A percentile compares a stretch with the other conserved stretches of the same genome.
These are phyloP conservation scores for Nothophaeocryptopus gaeumannii DNA, from an alignment of 2,329 filamentous ascomycete species.

Conservation along the genomic window DNA sequence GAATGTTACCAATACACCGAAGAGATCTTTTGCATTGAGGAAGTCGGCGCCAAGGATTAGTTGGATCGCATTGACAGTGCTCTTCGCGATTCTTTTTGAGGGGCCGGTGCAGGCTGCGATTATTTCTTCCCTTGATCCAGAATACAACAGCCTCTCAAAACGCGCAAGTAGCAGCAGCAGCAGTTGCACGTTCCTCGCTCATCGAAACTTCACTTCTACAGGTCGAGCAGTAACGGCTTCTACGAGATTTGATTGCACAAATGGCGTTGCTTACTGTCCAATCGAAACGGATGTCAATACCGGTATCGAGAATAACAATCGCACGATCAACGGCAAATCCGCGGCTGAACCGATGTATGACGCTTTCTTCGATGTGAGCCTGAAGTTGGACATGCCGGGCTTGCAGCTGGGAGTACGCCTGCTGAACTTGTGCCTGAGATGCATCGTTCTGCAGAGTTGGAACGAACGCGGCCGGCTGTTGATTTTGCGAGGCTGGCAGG, in stretches of 20 bases:
- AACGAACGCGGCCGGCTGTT: no score
- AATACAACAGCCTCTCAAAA: not conserved
- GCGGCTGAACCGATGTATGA: constrained; percentile 16
- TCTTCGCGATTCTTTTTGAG: constrained; percentile 9
- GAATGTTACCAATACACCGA: constrained; percentile 5
- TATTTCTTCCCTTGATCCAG: constrained; percentile 7
- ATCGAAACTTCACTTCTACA: constrained; percentile 7
- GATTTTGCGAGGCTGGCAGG: no score
- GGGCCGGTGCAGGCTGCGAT: constrained; percentile 5
- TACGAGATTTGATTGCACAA: not conserved
- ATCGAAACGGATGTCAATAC: constrained; percentile 5
- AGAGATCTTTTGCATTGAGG: not conserved
- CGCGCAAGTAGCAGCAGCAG: constrained; percentile 7
- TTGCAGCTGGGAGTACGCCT: no score
- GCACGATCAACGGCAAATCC: constrained; percentile 15
- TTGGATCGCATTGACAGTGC: constrained; percentile 5
- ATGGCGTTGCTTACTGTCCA: not conserved
- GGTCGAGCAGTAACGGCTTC: not conserved
- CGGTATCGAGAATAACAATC: constrained; percentile 12
- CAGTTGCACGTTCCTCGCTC: constrained; percentile 7
- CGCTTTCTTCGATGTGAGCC: constrained; percentile 10
- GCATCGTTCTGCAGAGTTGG: no score
- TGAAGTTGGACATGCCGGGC: no score
- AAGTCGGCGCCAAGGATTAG: constrained; percentile 1
- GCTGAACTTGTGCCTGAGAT: no score